These are phyloP conservation scores for Pichia cabralensis DNA, from an alignment of 805 yeast species.

Conservation along the genomic window DNA sequence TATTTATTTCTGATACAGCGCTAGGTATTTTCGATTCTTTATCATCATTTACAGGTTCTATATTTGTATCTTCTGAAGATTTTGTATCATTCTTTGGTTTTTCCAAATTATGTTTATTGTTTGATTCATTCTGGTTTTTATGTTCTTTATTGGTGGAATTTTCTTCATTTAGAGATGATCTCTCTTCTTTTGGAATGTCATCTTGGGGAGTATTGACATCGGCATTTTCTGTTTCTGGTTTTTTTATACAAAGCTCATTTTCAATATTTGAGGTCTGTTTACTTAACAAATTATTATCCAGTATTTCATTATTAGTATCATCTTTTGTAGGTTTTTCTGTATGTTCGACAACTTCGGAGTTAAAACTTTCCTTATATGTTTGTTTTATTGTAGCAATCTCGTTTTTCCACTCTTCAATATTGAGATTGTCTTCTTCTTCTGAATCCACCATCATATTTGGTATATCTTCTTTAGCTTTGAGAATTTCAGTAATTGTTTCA, in stretches of 20 bases:
- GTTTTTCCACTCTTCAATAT: too few species aligned
- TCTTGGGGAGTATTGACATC: not conserved
- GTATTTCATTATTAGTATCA: not conserved
- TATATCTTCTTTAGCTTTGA: conserved; percentile 1
- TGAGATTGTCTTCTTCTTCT: conserved; percentile 11
- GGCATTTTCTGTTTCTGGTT: not conserved
- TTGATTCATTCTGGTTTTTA: too few species aligned
- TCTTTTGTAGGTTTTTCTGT: not conserved
- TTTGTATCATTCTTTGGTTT: too few species aligned
- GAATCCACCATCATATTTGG: conserved; percentile 4
- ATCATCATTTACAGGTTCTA: not conserved
- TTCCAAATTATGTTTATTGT: too few species aligned
- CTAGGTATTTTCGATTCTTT: too few species aligned
- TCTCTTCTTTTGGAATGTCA: too few species aligned
- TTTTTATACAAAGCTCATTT: too few species aligned
- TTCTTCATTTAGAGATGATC: too few species aligned
- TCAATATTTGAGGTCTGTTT: too few species aligned
- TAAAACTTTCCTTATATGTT: not conserved
- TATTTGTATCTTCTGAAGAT: not conserved
- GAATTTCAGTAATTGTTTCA: conserved; percentile 10
- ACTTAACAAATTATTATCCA: too few species aligned
- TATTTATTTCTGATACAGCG: too few species aligned
- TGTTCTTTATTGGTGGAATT: too few species aligned
- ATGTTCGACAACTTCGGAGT: not conserved
- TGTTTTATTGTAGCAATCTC: not conserved